These are phyloP conservation scores for Periconia sp. DNA, from an alignment of 2,329 filamentous ascomycete species.

Conservation along the genomic window DNA sequence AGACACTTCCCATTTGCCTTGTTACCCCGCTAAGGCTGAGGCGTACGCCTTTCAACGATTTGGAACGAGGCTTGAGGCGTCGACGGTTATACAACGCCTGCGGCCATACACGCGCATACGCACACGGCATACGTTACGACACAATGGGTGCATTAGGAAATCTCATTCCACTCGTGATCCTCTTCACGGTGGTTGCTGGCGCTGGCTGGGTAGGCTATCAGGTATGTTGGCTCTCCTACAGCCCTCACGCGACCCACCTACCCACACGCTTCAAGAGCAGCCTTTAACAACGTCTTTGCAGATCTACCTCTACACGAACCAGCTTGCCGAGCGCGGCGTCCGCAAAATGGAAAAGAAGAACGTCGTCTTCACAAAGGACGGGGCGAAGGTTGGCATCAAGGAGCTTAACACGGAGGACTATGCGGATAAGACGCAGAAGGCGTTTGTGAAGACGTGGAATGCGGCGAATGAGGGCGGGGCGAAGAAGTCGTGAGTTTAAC, in stretches of 20 bases:
- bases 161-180: slow-evolving; percentile 70
- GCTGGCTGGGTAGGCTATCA: slow-evolving; percentile 73
- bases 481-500: slow-evolving; percentile 14
- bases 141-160: slow-evolving; percentile 51
- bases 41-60: too few relatives aligned
- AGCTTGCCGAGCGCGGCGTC: slow-evolving; percentile 69
- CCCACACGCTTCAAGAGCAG: not conserved
- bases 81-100: too few relatives aligned
- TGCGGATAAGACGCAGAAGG: slow-evolving; percentile 73
- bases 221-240: slow-evolving; percentile 27
- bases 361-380: slow-evolving; percentile 76
- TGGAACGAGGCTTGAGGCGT: too few relatives aligned
- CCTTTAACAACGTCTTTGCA: slow-evolving; percentile 18
- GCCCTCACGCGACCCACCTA: not conserved
- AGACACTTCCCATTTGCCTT: too few relatives aligned
- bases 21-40: too few relatives aligned
- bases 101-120: too few relatives aligned
- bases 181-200: slow-evolving; percentile 63
- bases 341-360: slow-evolving; percentile 78
- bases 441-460: slow-evolving; percentile 60
- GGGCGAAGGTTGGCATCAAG: slow-evolving; percentile 73
- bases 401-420: slow-evolving; percentile 72
- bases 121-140: too few relatives aligned
- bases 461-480: slow-evolving; percentile 29
- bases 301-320: slow-evolving; percentile 70